Conservation (phyloP, 2,329 filamentous ascomycete genomes). For the Trichoderma sp. region DNA sequence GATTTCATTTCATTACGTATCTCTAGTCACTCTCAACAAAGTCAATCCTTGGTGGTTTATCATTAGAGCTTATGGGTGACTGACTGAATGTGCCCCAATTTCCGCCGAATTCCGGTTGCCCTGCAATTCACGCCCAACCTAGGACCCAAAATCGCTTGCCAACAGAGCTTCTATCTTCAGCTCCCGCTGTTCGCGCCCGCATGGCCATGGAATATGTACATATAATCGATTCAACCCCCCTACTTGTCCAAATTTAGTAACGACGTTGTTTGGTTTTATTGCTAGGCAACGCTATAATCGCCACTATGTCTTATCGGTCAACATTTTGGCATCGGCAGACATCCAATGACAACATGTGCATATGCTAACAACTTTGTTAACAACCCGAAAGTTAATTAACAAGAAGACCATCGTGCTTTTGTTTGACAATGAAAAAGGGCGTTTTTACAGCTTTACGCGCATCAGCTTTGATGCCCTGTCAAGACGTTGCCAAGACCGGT, state of each 20-base stretch:
- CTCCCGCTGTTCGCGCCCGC: background rate
- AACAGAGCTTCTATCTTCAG: background rate
- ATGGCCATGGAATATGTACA: background rate
- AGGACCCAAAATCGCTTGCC: background rate
- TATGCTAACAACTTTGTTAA: background rate
- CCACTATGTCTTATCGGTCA: background rate
- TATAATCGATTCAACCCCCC: background rate
- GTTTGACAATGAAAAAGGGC: background rate
- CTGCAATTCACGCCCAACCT: background rate
- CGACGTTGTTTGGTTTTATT: background rate
- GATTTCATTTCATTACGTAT: background rate
- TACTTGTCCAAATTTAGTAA: background rate
- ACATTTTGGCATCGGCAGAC: background rate
- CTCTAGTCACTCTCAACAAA: background rate
- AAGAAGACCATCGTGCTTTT: background rate
- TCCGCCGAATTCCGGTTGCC: background rate
- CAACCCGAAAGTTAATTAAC: background rate
- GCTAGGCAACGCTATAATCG: background rate
- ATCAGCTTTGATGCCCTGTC: background rate
- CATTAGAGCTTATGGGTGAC: background rate
- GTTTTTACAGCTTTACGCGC: background rate
- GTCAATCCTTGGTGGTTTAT: background rate
- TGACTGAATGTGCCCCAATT: background rate
- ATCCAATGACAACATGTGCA: background rate
- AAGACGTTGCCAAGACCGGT: background rate